Evolutionary conservation across 495 filamentous ascomycete genomes (phyloP), one percentile per base, ranked within the genome.

Genomic region (Jackrogersella minutella): DNA sequence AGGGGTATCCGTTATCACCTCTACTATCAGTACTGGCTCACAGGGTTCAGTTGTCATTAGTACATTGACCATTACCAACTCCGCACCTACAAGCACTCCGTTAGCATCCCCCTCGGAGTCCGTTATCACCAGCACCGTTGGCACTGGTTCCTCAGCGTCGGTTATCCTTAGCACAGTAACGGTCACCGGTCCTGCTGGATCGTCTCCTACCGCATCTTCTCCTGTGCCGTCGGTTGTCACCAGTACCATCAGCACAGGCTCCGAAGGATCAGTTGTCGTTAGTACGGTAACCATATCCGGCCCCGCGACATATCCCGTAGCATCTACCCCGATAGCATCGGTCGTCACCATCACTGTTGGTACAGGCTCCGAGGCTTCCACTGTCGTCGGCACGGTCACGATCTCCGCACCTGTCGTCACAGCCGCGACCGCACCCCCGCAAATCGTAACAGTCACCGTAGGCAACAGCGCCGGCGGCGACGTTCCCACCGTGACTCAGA

Each of bases 391-490:
- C 11, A 47, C 43, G 10, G 10, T 47, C 22, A 24, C 43, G 8
- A 21, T 19, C 22, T 28, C 43, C 13, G 43, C 22, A 5, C 43
- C 43, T 10, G 43, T 47, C 9, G 43, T 47, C 21, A 28, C 21
- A 1, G 22, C 43, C 11, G 28, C 43, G 8, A 47, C 17, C 21
- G 9, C 22, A 4, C 21, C 43, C 11, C 43, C 30, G 7, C 31
- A 30, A 19, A 46, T 64, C 19, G 57, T 69, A n/a, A 72, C 69
- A 5, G 47, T 62, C 19, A 72, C 65, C 24, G 58, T 68, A 10
- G 58, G 66, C 4, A 59, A 51, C 17, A 50, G 56, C 3, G 22
- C 14, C 19, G 33, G 47, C 4, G 44, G 44, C 10, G n/a, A 64
- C 26, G 4, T 40, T 51, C 0, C 19, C 2, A 26, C 41, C 9